Percentiles rank a stretch among this genome's conserved stretches.
phyloP scores from a whole-genome alignment of 768 basidiomycete genomes.

The Mrakia gelida region DNA sequence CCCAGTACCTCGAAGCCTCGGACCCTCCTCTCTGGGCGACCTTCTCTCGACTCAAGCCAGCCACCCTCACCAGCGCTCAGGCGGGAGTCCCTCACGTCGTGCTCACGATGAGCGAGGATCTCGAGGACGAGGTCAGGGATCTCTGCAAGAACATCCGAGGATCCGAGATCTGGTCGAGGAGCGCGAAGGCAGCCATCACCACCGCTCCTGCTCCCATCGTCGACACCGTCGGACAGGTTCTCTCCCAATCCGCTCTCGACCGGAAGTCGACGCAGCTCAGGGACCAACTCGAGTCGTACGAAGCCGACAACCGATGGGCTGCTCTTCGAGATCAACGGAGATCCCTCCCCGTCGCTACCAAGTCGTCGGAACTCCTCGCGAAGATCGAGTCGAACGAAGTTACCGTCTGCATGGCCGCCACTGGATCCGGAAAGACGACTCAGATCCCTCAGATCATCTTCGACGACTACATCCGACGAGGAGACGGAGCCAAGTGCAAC shows the following conservation, averaged over 20 bases:
- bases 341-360: conserved; percentile 69
- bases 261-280: conserved; percentile 59
- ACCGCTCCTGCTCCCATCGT: conserved; percentile 36
- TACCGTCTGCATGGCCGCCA: conserved; percentile 49
- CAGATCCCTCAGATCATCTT: conserved; percentile 90
- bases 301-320: conserved; percentile 57
- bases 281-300: conserved; percentile 57
- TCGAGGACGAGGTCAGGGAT: conserved; percentile 68
- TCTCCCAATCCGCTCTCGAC: conserved; percentile 27
- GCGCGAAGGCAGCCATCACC: conserved; percentile 31
- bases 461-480: conserved; percentile 70
- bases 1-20: conserved; percentile 77
- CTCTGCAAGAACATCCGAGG: conserved; percentile 63
- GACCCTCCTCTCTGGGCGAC: conserved; percentile 74
- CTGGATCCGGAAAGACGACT: conserved; percentile 90
- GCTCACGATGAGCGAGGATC: conserved; percentile 59
- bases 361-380: conserved; percentile 60
- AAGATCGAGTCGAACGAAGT: conserved; percentile 75
- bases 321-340: conserved; percentile 64
- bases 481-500: conserved; percentile 79
- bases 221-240: conserved; percentile 36
- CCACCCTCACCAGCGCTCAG: conserved; percentile 54
- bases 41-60: conserved; percentile 61
- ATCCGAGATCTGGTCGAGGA: conserved; percentile 46
- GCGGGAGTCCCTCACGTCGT: conserved; percentile 53